Conservation (phyloP, 805 yeast species). For the Candida sonorensis region DNA sequence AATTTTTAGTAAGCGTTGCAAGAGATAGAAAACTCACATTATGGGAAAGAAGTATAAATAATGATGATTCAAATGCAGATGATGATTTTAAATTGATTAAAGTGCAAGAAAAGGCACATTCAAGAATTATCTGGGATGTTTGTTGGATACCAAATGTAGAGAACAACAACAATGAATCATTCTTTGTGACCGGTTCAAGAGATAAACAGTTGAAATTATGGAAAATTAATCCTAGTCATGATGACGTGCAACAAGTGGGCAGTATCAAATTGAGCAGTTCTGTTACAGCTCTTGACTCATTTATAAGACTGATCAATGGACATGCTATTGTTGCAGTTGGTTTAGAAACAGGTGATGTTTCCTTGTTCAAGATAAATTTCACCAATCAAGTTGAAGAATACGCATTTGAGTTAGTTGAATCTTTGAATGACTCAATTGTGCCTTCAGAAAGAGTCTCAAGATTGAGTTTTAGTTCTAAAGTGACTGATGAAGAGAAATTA, state of each 20-base stretch:
- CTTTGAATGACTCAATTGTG: constrained; percentile 32
- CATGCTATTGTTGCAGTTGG: constrained; percentile 52
- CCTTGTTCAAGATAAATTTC: no score
- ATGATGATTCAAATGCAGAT: constrained; percentile 13
- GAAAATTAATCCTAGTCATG: constrained; percentile 28
- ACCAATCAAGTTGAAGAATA: no score
- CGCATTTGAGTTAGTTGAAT: constrained; percentile 24
- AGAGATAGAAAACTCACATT: constrained; percentile 83
- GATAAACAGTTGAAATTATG: constrained; percentile 75
- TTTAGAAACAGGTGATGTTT: constrained; percentile 58
- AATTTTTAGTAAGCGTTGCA: constrained; percentile 66
- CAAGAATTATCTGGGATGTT: constrained; percentile 93
- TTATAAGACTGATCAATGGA: constrained; percentile 24
- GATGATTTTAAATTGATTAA: constrained; percentile 22
- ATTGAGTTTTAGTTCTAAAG: constrained; percentile 45
- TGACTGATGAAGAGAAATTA: constrained; percentile 17
- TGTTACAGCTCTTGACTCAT: constrained; percentile 62
- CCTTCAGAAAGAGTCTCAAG: constrained; percentile 62
- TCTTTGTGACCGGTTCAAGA: constrained; percentile 82
- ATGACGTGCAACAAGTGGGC: no score
- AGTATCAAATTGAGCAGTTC: constrained; percentile 45
- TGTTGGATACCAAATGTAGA: constrained; percentile 78
- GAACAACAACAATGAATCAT: no score
- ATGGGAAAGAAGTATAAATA: constrained; percentile 43
- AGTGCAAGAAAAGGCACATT: constrained; percentile 64